Conservation (phyloP, 352 stramenopile species). For the Saprolegnia parasitica region DNA sequence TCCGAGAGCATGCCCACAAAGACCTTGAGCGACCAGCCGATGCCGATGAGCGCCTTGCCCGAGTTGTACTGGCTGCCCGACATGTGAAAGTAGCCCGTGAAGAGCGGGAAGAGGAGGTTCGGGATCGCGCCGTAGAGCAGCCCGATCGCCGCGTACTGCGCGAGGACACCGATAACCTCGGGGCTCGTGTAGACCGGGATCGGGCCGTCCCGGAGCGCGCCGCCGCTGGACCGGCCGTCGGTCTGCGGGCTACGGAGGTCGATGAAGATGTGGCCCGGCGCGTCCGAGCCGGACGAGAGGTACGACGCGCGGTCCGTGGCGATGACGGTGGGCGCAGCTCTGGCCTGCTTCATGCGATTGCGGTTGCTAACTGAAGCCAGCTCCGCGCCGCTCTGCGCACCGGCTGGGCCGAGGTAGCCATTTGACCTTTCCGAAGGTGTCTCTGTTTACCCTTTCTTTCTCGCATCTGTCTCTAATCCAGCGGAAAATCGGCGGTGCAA, state of each 20-base stretch:
- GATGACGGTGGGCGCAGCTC: background rate
- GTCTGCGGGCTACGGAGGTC: background rate
- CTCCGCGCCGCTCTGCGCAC: no score
- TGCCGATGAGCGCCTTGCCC: constrained; percentile 43
- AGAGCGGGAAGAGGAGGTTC: constrained; percentile 48
- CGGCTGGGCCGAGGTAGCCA: no score
- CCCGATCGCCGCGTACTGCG: constrained; percentile 49
- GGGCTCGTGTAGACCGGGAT: constrained; percentile 36
- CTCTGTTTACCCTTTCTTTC: background rate
- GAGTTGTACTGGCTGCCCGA: constrained; percentile 41
- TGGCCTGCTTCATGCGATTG: background rate
- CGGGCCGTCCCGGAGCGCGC: constrained; percentile 40
- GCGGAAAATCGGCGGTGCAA: background rate
- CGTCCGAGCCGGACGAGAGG: constrained; percentile 9
- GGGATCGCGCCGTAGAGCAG: constrained; percentile 49
- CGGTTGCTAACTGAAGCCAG: background rate
- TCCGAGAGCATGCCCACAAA: constrained; percentile 81
- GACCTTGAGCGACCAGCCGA: constrained; percentile 80
- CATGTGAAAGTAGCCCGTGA: constrained; percentile 56
- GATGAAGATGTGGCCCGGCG: background rate
- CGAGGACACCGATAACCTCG: constrained; percentile 42
- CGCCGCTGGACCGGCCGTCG: constrained; percentile 21
- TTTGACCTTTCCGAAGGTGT: background rate
- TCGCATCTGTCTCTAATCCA: background rate
- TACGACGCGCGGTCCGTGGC: constrained; percentile 18